phyloP scores from a whole-genome alignment of 2,329 filamentous ascomycete species.

The Aspergillus vadensis region DNA sequence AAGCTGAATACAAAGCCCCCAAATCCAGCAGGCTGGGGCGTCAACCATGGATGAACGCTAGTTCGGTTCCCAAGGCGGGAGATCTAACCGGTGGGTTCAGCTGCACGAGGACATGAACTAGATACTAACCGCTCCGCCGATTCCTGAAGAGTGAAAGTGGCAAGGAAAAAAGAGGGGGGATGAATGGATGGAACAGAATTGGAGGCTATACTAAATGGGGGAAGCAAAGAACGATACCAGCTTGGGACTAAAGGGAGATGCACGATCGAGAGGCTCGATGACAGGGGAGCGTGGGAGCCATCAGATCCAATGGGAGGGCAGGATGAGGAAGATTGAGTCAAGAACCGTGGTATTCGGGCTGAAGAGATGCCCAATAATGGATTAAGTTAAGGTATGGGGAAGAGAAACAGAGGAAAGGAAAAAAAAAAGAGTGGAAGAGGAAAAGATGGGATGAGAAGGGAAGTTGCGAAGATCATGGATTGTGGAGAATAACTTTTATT shows the following conservation, averaged over 20 bases:
- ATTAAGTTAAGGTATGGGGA: constrained; percentile 19
- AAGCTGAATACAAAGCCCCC: neutral
- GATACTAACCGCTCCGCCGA: too few relatives aligned
- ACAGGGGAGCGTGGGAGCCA: neutral
- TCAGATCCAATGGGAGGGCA: constrained; percentile 11
- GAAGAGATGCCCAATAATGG: constrained; percentile 18
- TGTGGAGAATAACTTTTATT: neutral
- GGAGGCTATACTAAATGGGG: too few relatives aligned
- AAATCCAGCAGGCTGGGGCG: neutral
- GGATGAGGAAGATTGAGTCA: neutral
- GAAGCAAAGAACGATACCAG: too few relatives aligned
- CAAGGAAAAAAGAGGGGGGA: too few relatives aligned
- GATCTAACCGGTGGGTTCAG: constrained; percentile 16
- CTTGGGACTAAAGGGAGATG: too few relatives aligned
- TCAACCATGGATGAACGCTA: constrained; percentile 8
- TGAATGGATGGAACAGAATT: neutral
- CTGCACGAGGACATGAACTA: constrained; percentile 9
- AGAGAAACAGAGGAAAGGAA: neutral
- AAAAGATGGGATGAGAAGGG: neutral
- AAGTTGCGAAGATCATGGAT: constrained; percentile 16
- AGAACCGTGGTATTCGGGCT: constrained; percentile 10
- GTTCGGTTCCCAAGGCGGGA: constrained; percentile 11
- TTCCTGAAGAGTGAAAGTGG: constrained; percentile 8
- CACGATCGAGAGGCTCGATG: neutral
- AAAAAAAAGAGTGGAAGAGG: constrained; percentile 7